These are phyloP conservation scores for Phytopythium montanum DNA, from an alignment of 352 stramenopile species.

Conservation along the genomic window DNA sequence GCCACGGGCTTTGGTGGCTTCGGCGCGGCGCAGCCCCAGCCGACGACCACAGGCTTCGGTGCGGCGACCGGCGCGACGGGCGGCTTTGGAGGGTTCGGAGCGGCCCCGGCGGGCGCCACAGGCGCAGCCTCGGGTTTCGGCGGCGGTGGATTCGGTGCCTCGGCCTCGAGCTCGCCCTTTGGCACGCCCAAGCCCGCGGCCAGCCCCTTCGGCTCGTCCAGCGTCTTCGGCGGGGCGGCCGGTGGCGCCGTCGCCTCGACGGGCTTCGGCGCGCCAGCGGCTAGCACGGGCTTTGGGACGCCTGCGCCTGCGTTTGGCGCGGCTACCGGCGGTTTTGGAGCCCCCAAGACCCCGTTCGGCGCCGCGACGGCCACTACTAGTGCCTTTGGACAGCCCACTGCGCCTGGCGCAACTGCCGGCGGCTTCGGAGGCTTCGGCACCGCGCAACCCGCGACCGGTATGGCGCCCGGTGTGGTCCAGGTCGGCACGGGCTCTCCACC, in stretches of 20 bases:
- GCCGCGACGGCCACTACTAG: conserved; percentile 25
- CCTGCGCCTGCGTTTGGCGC: conserved; percentile 37
- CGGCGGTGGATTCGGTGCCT: conserved; percentile 33
- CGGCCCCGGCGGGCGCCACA: conserved; percentile 5
- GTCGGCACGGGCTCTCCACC: conserved; percentile 70
- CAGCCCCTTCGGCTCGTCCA: conserved; percentile 60
- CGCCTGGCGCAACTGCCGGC: conserved; percentile 23
- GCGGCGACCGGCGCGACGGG: background rate
- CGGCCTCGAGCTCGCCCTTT: conserved; percentile 12
- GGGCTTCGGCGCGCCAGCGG: conserved; percentile 32
- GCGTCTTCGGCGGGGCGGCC: conserved; percentile 29
- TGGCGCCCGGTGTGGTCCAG: conserved; percentile 27
- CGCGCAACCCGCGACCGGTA: conserved; percentile 16
- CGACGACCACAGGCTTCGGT: conserved; percentile 14
- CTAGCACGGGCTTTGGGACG: conserved; percentile 32
- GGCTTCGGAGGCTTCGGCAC: conserved; percentile 35
- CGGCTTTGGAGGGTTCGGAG: conserved; percentile 33
- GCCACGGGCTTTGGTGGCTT: conserved; percentile 36
- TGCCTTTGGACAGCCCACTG: conserved; percentile 40
- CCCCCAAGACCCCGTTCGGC: conserved; percentile 50
- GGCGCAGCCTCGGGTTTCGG: conserved; percentile 19
- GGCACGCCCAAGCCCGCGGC: conserved; percentile 23
- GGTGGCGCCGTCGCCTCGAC: conserved; percentile 6
- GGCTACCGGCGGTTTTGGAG: conserved; percentile 30
- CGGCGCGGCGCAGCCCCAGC: conserved; percentile 15